phyloP scores from a whole-genome alignment of 352 stramenopile genomes.

The Globisporangium carolinianum region DNA sequence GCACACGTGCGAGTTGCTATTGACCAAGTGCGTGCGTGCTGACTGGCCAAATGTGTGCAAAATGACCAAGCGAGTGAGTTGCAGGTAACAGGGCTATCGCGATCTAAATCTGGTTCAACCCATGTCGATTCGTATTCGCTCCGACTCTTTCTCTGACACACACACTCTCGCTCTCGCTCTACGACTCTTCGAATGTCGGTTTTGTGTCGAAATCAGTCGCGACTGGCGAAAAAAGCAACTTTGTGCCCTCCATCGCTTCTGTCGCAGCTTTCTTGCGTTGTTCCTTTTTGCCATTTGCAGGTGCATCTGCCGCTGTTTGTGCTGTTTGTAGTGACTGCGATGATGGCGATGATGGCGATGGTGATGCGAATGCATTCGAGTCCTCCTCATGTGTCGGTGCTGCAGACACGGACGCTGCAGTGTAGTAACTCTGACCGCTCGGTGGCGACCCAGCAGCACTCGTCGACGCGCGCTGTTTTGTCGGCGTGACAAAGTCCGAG shows the following conservation, averaged over 20 bases:
- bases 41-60: too few species aligned
- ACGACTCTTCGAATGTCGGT: background rate
- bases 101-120: too few species aligned
- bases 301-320: background rate
- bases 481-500: conserved; percentile 5
- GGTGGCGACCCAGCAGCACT: background rate
- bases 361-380: background rate
- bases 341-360: too few species aligned
- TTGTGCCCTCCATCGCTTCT: conserved; percentile 23
- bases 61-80: too few species aligned
- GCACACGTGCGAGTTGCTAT: background rate
- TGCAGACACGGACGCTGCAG: background rate
- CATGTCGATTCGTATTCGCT: too few species aligned
- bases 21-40: too few species aligned
- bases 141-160: background rate
- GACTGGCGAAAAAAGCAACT: conserved; percentile 37
- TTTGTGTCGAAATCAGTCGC: conserved; percentile 19
- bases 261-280: conserved; percentile 15
- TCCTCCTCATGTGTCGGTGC: background rate
- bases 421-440: conserved; percentile 4
- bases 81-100: too few species aligned
- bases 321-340: too few species aligned
- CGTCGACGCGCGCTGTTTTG: background rate
- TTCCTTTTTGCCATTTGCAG: too few species aligned
- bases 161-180: too few species aligned